These are phyloP conservation scores for Plasmodium blacklocki DNA, from an alignment of 169 alveolate genomes.

Conservation along the genomic window DNA sequence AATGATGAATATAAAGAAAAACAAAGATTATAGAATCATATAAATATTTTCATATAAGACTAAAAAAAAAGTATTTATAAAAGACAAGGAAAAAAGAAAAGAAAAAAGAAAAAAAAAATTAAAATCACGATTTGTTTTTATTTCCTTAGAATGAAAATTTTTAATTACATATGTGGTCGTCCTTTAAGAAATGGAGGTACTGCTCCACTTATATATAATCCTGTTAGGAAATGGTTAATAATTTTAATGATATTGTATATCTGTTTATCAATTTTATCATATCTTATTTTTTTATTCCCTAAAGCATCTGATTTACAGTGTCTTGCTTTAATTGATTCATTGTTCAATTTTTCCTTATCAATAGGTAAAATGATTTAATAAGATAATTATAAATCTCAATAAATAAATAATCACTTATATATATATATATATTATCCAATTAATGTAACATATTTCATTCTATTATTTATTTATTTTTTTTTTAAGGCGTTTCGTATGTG, in stretches of 20 bases:
- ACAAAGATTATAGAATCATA: too few species aligned
- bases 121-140: too few species aligned
- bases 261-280: slow-evolving; percentile 74
- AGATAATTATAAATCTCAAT: slow-evolving; percentile 1
- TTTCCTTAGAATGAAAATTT: slow-evolving; percentile 46
- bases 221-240: slow-evolving; percentile 81
- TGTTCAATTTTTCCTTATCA: slow-evolving; percentile 79
- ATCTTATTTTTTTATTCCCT: slow-evolving; percentile 78
- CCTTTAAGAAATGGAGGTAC: slow-evolving; percentile 77
- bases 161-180: slow-evolving; percentile 79
- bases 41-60: too few species aligned
- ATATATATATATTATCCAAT: background rate
- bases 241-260: slow-evolving; percentile 77
- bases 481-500: slow-evolving; percentile 52
- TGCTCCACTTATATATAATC: slow-evolving; percentile 82
- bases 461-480: slow-evolving; percentile 10
- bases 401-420: background rate
- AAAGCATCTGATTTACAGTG: slow-evolving; percentile 82
- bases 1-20: too few species aligned
- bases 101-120: too few species aligned
- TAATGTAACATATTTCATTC: background rate
- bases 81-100: too few species aligned
- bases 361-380: slow-evolving; percentile 62
- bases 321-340: slow-evolving; percentile 76
- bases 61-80: too few species aligned